Evolutionary conservation across 305 asterid species (phyloP).

Genomic region (Fraxinus ornus): DNA sequence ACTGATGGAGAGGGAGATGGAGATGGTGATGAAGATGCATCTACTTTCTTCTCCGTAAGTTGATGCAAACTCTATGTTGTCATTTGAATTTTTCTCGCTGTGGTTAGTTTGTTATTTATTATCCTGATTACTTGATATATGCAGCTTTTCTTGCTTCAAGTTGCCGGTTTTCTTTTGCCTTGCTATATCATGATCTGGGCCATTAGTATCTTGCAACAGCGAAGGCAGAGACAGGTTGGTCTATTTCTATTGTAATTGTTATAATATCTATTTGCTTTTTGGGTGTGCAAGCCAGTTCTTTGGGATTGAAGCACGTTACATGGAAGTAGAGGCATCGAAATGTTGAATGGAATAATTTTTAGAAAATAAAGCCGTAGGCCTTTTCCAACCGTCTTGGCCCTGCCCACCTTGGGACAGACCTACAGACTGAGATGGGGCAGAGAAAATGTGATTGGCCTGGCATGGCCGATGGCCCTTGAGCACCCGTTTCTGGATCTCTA

Average conservation of each 20-base stretch:
- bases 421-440: too few species aligned
- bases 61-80: background rate
- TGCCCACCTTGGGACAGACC: too few species aligned
- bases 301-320: background rate
- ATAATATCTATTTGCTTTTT: background rate
- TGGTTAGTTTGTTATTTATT: background rate
- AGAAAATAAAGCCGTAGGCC: too few species aligned
- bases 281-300: background rate
- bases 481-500: background rate
- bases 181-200: conserved; percentile 97
- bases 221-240: conserved; percentile 81
- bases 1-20: conserved; percentile 46
- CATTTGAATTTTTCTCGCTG: background rate
- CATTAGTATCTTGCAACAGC: conserved; percentile 75
- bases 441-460: too few species aligned
- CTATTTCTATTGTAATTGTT: background rate
- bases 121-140: background rate
- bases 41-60: conserved; percentile 84
- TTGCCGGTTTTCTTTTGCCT: conserved; percentile 88
- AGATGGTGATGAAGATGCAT: conserved; percentile 1
- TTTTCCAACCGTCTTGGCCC: too few species aligned
- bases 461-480: background rate
- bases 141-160: conserved; percentile 89
- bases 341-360: too few species aligned
- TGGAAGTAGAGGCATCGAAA: background rate